Evolutionary conservation across 2,329 filamentous ascomycete genomes (phyloP), one percentile per base, ranked within the genome.

Genomic region (Penicillium sp.): DNA sequence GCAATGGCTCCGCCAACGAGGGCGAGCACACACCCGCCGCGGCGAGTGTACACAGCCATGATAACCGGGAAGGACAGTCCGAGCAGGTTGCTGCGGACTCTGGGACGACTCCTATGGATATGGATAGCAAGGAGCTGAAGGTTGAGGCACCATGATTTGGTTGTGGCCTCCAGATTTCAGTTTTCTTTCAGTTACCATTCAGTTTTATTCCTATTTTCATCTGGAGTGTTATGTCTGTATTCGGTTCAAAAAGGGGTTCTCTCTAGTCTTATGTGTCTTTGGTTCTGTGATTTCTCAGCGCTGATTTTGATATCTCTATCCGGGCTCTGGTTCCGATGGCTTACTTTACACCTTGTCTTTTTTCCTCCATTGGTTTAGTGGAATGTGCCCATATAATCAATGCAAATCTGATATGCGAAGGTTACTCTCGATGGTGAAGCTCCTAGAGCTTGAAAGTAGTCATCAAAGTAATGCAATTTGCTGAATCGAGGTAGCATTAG

Each of bases 81-180:
- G 40, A 40, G 31, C 36, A 40, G 30, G 33, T 37, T 6, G 45
- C 40, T 13, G 47, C 44, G 28, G 57, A 57, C 28, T 42, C 50
- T 9, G 48, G 51, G 30, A 50, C 60, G 22, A 62, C 54, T n/a
- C 59, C 60, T 8, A 61, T 62, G 56, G 62, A 65, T 48, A 51
- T 65, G 54, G 62, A 65, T 56, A 46, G 48, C 10, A 58, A 57
- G 39, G 56, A 60, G 35, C 47, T 54, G 13, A 62, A 61, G 42
- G 51, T 52, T 34, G 64, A 68, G 44, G 47, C 52, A 17, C 36
- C 33, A 35, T 42, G 34, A 34, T 35, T n/a, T 12, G n/a, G n/a
- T n/a, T n/a, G n/a, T n/a, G n/a, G n/a, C n/a, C n/a, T n/a, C n/a
- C n/a, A n/a, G n/a, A n/a, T n/a, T n/a, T n/a, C n/a, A n/a, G n/a